Percentiles rank a stretch among this genome's conserved stretches.
Evolutionary conservation across 2,329 filamentous ascomycete genomes (phyloP).

Genomic region (Arthrobotrys sphaeroides): DNA sequence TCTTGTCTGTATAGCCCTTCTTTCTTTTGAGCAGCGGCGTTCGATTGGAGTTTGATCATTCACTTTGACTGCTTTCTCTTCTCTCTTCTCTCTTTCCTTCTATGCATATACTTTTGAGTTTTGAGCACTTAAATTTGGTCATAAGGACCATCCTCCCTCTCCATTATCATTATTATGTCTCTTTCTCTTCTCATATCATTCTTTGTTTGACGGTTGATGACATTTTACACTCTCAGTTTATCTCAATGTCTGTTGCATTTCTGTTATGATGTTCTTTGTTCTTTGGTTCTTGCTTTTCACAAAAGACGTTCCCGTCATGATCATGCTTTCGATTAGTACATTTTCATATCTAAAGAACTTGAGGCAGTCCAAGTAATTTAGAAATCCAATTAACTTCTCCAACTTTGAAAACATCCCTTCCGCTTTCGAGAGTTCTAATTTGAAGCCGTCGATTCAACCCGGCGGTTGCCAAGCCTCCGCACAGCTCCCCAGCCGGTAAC

Average conservation of each 20-base stretch:
- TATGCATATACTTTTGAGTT: slow-evolving; percentile 18
- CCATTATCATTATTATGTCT: not conserved
- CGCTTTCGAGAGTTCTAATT: not conserved
- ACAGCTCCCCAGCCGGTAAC: not conserved
- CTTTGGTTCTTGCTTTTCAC: not conserved
- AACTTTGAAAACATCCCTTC: not conserved
- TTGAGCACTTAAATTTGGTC: not conserved
- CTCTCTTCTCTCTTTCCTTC: slow-evolving; percentile 10
- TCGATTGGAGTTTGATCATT: slow-evolving; percentile 35
- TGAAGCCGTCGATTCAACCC: not conserved
- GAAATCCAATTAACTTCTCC: not conserved
- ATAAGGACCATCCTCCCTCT: not conserved
- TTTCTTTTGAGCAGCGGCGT: slow-evolving; percentile 33
- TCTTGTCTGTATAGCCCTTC: slow-evolving; percentile 27
- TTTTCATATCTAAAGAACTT: not conserved
- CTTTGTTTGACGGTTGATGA: slow-evolving; percentile 36
- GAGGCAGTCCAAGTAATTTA: not conserved
- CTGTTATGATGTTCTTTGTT: not conserved
- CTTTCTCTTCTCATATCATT: not conserved
- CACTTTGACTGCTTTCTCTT: no score
- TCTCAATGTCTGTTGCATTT: slow-evolving; percentile 1
- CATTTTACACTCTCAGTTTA: slow-evolving; percentile 12
- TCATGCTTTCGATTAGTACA: not conserved
- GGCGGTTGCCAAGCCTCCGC: slow-evolving; percentile 1
- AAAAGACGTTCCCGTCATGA: not conserved